A percentile compares a stretch with the other conserved stretches of the same genome.
These are phyloP conservation scores for Arthroderma sp. DNA, from an alignment of 2,329 filamentous ascomycete genomes.

Conservation along the genomic window DNA sequence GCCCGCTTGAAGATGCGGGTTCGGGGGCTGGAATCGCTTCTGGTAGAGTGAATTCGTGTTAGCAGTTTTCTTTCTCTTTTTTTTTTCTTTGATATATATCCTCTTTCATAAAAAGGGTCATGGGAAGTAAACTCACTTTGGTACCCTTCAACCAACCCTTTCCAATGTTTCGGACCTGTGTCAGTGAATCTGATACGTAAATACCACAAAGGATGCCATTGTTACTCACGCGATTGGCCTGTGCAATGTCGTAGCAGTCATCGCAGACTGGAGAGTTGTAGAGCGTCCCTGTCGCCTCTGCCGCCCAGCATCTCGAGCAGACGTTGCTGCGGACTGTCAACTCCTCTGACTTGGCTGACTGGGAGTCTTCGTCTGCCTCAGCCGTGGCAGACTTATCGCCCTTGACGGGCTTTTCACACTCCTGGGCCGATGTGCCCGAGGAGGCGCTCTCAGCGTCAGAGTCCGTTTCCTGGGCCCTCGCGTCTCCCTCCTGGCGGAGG, in stretches of 20 bases:
- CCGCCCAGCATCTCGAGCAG: slow-evolving; percentile 17
- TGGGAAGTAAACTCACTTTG: slow-evolving; percentile 2
- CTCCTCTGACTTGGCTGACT: slow-evolving; percentile 1
- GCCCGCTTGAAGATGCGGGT: slow-evolving; percentile 13
- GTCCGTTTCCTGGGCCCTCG: slow-evolving; percentile 2
- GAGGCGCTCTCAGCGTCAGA: slow-evolving; percentile 5
- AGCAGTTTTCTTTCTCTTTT: background rate
- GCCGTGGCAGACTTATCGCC: background rate
- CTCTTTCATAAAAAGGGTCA: background rate
- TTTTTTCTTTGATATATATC: background rate
- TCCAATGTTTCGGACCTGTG: background rate
- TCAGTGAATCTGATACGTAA: background rate
- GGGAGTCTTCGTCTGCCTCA: slow-evolving; percentile 8
- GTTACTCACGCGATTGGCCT: slow-evolving; percentile 14
- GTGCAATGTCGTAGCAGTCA: slow-evolving; percentile 13
- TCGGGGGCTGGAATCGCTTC: slow-evolving; percentile 17
- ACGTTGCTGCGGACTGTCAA: slow-evolving; percentile 1
- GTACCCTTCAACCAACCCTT: slow-evolving; percentile 4
- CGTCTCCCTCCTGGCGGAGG: slow-evolving; percentile 8
- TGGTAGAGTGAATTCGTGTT: background rate
- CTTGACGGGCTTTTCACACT: slow-evolving; percentile 1
- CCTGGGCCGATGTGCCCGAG: background rate
- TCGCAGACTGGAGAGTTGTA: slow-evolving; percentile 17
- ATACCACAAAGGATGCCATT: background rate
- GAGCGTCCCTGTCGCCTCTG: slow-evolving; percentile 15